These are phyloP conservation scores for Agaricus bisporus DNA, from an alignment of 768 basidiomycete species.

Conservation along the genomic window DNA sequence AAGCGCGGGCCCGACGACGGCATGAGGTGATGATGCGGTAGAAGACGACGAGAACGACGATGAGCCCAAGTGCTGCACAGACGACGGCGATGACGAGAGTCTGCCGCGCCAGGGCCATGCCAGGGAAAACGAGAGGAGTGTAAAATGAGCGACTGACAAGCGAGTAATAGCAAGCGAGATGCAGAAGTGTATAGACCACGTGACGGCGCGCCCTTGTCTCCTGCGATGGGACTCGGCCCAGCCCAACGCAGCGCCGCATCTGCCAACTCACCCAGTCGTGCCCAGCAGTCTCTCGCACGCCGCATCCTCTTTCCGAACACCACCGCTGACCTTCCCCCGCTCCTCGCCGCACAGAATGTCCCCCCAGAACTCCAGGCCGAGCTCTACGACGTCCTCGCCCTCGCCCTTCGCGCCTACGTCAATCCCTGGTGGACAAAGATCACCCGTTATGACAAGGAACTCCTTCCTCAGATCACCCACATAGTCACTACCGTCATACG, in stretches of 20 bases:
- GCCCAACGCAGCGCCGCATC: constrained; percentile 15
- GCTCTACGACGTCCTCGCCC: constrained; percentile 75
- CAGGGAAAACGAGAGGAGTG: neutral
- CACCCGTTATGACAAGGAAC: constrained; percentile 76
- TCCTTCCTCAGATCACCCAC: constrained; percentile 64
- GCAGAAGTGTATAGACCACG: neutral
- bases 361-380: constrained; percentile 58
- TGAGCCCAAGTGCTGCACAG: constrained; percentile 32
- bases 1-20: constrained; percentile 22
- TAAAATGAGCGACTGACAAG: too few relatives aligned
- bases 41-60: constrained; percentile 31
- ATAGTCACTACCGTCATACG: constrained; percentile 55
- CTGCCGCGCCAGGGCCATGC: constrained; percentile 23
- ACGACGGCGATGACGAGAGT: constrained; percentile 48
- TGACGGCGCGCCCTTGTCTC: neutral
- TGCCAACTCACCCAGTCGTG: constrained; percentile 12
- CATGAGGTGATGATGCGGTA: constrained; percentile 30
- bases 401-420: constrained; percentile 72
- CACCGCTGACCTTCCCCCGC: constrained; percentile 38
- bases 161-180: too few relatives aligned
- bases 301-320: constrained; percentile 63
- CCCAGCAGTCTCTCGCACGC: constrained; percentile 35
- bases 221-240: neutral
- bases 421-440: constrained; percentile 85
- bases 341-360: constrained; percentile 39